A percentile compares a stretch with the other conserved stretches of the same genome.
Conservation (phyloP, 164 flowering plant genomes). For the Magnolia officinalis region DNA sequence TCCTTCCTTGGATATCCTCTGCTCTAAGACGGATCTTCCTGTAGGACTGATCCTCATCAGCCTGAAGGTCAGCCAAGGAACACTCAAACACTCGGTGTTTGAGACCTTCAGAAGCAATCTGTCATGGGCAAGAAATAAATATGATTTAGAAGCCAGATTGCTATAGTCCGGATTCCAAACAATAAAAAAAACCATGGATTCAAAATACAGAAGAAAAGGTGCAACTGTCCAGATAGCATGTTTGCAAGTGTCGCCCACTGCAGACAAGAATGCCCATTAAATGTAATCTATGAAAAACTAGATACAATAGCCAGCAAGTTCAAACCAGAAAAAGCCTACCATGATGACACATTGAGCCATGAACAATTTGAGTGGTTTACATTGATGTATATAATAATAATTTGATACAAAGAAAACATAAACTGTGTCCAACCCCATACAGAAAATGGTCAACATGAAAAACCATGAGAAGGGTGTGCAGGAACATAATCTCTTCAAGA, state of each 20-base stretch:
- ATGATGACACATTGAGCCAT: background rate
- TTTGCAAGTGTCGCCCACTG: background rate
- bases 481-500: background rate
- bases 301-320: background rate
- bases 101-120: constrained; percentile 43
- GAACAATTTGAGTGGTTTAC: background rate
- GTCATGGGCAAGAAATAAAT: constrained; percentile 2
- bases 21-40: constrained; percentile 35
- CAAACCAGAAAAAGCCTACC: background rate
- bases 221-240: background rate
- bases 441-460: background rate
- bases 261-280: too few relatives aligned
- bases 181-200: background rate
- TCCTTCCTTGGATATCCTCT: constrained; percentile 39
- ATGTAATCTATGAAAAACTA: background rate
- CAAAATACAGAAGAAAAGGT: background rate
- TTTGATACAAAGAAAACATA: background rate
- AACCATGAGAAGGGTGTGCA: background rate
- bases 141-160: background rate
- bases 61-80: constrained; percentile 35
- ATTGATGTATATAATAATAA: background rate
- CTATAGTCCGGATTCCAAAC: background rate
- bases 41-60: constrained; percentile 38
- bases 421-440: background rate
- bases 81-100: constrained; percentile 37